Conservation (phyloP, 345 rosid species). For the Orychophragmus violaceus region DNA sequence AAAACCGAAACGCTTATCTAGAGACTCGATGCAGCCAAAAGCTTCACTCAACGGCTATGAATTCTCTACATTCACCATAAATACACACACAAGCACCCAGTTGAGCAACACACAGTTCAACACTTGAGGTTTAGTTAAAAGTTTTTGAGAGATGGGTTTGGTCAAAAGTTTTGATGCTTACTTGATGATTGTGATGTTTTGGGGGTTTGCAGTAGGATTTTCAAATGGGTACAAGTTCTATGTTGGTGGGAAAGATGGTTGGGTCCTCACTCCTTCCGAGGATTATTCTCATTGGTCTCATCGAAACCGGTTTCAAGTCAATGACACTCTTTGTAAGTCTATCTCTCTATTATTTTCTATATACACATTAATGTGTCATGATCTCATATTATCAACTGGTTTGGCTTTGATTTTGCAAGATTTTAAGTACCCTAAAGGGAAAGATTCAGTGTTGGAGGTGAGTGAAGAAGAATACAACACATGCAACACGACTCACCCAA, state of each 20-base stretch:
- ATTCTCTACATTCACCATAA: constrained; percentile 25
- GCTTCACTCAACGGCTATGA: constrained; percentile 34
- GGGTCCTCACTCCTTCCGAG: constrained; percentile 67
- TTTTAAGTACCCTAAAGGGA: constrained; percentile 31
- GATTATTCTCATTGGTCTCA: constrained; percentile 72
- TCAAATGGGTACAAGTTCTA: constrained; percentile 41
- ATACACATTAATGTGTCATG: background rate
- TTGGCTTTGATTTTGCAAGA: constrained; percentile 3
- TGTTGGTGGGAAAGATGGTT: constrained; percentile 80
- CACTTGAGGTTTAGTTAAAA: background rate
- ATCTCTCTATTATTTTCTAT: background rate
- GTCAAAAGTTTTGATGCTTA: background rate
- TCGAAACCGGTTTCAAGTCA: constrained; percentile 75
- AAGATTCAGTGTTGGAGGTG: constrained; percentile 62
- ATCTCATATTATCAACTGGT: background rate
- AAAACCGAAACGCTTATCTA: constrained; percentile 37
- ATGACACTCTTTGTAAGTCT: constrained; percentile 66
- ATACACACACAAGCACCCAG: constrained; percentile 7
- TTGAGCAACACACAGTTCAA: background rate
- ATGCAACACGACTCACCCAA: constrained; percentile 57
- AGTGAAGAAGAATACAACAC: constrained; percentile 46
- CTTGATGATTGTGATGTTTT: constrained; percentile 16
- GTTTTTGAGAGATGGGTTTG: constrained; percentile 8
- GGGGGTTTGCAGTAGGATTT: constrained; percentile 31
- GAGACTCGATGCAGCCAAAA: constrained; percentile 25